phyloP scores from a whole-genome alignment of 495 filamentous ascomycete genomes.

The Penicillium samsonianum region DNA sequence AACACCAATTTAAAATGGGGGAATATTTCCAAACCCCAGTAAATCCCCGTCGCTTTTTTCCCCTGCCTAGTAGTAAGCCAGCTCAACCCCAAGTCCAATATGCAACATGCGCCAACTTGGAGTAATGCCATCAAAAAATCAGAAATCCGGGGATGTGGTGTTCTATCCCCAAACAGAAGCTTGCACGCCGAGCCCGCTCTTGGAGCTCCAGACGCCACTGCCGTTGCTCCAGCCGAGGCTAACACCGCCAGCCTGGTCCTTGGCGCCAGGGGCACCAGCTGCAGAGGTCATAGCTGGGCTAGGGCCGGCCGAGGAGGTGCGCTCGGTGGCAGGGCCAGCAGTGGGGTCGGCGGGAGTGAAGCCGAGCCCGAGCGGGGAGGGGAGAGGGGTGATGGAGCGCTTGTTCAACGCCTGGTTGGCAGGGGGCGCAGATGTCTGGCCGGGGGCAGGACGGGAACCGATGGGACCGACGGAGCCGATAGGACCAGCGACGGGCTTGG shows the following conservation, averaged over 20 bases:
- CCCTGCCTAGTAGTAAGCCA: not conserved
- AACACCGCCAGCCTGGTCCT: slow-evolving; percentile 52
- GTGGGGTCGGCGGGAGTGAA: slow-evolving; percentile 60
- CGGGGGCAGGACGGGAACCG: slow-evolving; percentile 75
- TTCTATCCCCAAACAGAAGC: slow-evolving; percentile 76
- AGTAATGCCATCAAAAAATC: slow-evolving; percentile 6
- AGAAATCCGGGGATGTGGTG: not conserved
- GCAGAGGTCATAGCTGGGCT: slow-evolving; percentile 51
- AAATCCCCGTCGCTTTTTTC: not conserved
- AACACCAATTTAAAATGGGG: not conserved
- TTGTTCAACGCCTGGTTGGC: slow-evolving; percentile 73
- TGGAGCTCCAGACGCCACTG: slow-evolving; percentile 74
- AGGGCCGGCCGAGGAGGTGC: slow-evolving; percentile 61
- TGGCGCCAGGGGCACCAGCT: slow-evolving; percentile 32
- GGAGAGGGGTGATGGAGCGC: slow-evolving; percentile 85
- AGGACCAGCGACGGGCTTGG: slow-evolving; percentile 53
- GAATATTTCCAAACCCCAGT: not conserved
- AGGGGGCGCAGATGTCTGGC: slow-evolving; percentile 45
- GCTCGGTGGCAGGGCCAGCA: slow-evolving; percentile 51
- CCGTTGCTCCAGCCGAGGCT: slow-evolving; percentile 71
- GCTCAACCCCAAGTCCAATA: slow-evolving; percentile 11
- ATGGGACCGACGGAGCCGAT: slow-evolving; percentile 83
- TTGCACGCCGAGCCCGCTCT: slow-evolving; percentile 67
- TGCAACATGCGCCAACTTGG: slow-evolving; percentile 2
- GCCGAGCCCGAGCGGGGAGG: slow-evolving; percentile 79